phyloP scores from a whole-genome alignment of 192 early-diverging fungal species.

The Backusella mclennaniae region DNA sequence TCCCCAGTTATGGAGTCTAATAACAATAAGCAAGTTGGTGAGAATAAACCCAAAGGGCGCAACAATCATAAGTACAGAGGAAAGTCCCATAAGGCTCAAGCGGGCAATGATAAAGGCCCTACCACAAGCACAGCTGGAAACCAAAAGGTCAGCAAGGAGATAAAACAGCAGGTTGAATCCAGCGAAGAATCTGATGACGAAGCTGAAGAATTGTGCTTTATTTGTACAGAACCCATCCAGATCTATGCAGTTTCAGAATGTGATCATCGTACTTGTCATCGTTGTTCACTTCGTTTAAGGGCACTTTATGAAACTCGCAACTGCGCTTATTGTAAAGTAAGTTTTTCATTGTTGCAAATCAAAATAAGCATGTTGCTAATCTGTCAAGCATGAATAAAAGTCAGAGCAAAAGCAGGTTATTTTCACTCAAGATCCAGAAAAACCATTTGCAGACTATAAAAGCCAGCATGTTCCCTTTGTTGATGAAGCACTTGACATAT shows the following conservation, averaged over 20 bases:
- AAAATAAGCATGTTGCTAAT: neutral
- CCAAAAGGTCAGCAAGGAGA: neutral
- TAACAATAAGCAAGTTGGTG: neutral
- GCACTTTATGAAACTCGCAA: slow-evolving; percentile 83
- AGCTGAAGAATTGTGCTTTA: slow-evolving; percentile 70
- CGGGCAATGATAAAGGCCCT: neutral
- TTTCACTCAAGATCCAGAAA: slow-evolving; percentile 67
- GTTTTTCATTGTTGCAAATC: neutral
- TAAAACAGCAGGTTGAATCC: neutral
- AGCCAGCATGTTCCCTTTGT: slow-evolving; percentile 47
- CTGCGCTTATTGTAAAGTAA: slow-evolving; percentile 91
- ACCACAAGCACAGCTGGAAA: neutral
- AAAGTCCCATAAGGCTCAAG: neutral
- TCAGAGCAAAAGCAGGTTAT: slow-evolving; percentile 75
- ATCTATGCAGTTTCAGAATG: slow-evolving; percentile 86
- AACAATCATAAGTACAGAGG: neutral
- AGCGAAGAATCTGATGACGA: slow-evolving; percentile 25
- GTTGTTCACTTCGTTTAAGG: slow-evolving; percentile 85
- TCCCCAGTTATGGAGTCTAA: neutral
- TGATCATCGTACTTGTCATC: slow-evolving; percentile 89
- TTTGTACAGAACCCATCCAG: slow-evolving; percentile 82
- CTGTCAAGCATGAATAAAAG: slow-evolving; percentile 35
- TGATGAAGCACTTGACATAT: slow-evolving; percentile 72
- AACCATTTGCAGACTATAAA: slow-evolving; percentile 51
- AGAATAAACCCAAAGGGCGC: neutral